Evolutionary conservation across 495 filamentous ascomycete species (phyloP), one percentile per base, ranked within the genome.

Genomic region (Aspergillus incahuasiensis): DNA sequence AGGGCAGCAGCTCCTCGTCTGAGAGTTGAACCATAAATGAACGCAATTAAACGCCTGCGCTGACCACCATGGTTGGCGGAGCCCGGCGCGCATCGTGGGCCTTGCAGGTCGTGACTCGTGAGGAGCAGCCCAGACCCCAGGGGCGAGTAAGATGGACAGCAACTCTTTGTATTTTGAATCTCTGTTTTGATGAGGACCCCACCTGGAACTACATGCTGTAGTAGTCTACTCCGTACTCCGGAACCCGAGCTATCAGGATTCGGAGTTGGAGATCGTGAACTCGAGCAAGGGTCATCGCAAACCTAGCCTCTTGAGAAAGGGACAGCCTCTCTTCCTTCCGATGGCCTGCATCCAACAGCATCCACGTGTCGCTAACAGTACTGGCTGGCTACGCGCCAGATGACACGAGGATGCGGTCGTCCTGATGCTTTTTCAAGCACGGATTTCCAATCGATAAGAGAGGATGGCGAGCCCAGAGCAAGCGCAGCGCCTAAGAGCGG

Each of bases 311-410:
- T 2, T 21, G 15, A 12, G 15, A 12, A 32, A 48, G 6, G 13
- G 18, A 19, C 32, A 39, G n/a, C 20, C 35, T n/a, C 16, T 9
- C 42, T 42, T 56, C 50, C 55, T 53, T 8, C 42, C 55, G 48
- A 55, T 38, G 39, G 44, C 58, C 39, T 57, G 55, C 58, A 64
- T 60, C 41, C 56, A 51, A 59, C 45, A 53, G 7, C 15, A 55
- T 44, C 58, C 62, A 64, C 62, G 62, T 64, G 62, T 59, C 49
- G 35, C 18, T 40, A 48, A 56, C 39, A 6, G 35, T 22, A 42
- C 22, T 52, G 49, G 32, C 18, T 48, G 11, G 39, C 48, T 61
- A 64, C 56, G 56, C 62, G 58, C 62, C 56, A 52, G 55, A 58
- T 38, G 48, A 51, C 52, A 48, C 53, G 24, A 57, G 11, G 38